Base-by-base conservation (phyloP, 2,329 filamentous ascomycete genomes). In the Neodidymelliopsis sp. region DNA sequence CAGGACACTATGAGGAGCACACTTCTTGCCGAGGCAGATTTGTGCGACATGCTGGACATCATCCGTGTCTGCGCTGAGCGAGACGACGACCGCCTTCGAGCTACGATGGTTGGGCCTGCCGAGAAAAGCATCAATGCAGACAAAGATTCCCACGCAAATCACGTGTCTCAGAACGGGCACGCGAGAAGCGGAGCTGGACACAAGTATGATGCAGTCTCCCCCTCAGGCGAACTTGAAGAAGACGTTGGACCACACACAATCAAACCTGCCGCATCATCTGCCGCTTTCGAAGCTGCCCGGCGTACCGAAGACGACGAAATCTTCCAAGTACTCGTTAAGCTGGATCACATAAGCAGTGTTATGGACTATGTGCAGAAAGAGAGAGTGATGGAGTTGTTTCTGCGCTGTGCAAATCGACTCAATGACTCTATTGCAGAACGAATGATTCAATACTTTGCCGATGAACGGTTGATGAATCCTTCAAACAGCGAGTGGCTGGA, bases 381-480 rank as follows among this genome's bases (percentile, higher is more conserved):
- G 52, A 81, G 82, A 13, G 84, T 89, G 40, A 82, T 91, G 69
- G 75, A 79, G 15, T 87, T 91, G 60, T 85, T 91, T 53, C 78
- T 83, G 22, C 76, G 79, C 18, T 79, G 89, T 12, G 82, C 86
- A 44, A 74, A 76, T 12, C 79, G 84, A 25, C 77, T 91, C 7
- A 84, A 85, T 5, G 85, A 91, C 63, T 81, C 82, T 4, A 82
- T 84, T 7, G 85, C 82, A 2, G 81, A 80, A 35, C 75, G 87
- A 9, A 81, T 90, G 18, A 79, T 91, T 31, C 81, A 84, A 33
- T 84, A 89, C 65, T 88, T 87, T 56, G 80, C 81, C 45, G 83
- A 89, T 42, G 87, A 88, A 56, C 79, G 86, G 34, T 86, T 84
- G 60, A 88, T 89, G 60, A 87, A 86, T 33, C 88, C 88, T 2